These are phyloP conservation scores for Xenoacremonium recifei DNA, from an alignment of 2,329 filamentous ascomycete genomes.

Conservation along the genomic window DNA sequence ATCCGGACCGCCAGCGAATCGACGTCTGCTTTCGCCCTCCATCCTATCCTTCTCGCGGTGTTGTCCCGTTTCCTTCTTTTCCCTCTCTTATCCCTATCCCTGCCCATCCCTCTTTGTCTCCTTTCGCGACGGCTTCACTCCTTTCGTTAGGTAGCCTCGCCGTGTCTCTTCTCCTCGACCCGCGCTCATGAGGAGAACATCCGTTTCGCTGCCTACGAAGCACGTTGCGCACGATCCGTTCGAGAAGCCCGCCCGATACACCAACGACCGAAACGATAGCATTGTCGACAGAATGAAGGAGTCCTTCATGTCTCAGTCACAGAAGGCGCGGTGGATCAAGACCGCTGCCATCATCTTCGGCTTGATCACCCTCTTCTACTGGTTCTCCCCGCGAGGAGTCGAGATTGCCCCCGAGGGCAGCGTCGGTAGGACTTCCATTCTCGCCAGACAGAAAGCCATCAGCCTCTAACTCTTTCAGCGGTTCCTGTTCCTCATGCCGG, in stretches of 20 bases:
- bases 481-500: too few species aligned
- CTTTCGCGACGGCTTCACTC: conserved; percentile 28
- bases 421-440: conserved; percentile 2
- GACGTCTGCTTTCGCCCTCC: conserved; percentile 4
- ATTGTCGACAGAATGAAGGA: conserved; percentile 56
- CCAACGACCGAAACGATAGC: conserved; percentile 44
- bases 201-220: conserved; percentile 61
- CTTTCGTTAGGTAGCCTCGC: conserved; percentile 20
- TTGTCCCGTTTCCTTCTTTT: background rate
- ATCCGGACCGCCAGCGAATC: conserved; percentile 9
- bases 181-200: conserved; percentile 61
- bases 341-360: conserved; percentile 61
- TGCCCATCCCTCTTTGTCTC: conserved; percentile 9
- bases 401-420: conserved; percentile 50
- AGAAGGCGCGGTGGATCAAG: conserved; percentile 65
- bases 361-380: conserved; percentile 62
- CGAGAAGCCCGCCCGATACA: conserved; percentile 65
- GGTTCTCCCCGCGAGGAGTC: conserved; percentile 58
- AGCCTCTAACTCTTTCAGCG: background rate
- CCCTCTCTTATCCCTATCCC: conserved; percentile 6
- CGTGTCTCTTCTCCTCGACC: conserved; percentile 12
- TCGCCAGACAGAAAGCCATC: background rate
- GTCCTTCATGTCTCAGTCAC: conserved; percentile 61
- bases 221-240: conserved; percentile 58
- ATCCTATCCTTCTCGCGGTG: conserved; percentile 10